phyloP scores from a whole-genome alignment of 805 yeast genomes.

The Yamadazyma laniorum region DNA sequence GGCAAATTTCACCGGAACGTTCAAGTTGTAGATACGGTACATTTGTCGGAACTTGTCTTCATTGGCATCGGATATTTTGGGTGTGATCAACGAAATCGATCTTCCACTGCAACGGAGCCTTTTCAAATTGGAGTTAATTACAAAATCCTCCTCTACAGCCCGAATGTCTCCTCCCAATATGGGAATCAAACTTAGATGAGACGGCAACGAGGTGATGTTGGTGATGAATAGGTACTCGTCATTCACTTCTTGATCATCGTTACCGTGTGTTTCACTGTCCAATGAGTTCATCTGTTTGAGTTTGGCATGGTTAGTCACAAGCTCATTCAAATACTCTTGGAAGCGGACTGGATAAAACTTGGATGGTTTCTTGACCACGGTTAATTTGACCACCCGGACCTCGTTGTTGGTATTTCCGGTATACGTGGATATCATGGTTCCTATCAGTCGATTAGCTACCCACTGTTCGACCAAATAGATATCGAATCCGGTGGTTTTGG shows the following conservation, averaged over 20 bases:
- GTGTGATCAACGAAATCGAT: conserved; percentile 66
- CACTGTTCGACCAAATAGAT: conserved; percentile 93
- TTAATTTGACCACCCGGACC: conserved; percentile 56
- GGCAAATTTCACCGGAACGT: conserved; percentile 60
- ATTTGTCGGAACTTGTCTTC: conserved; percentile 79
- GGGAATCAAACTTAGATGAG: conserved; percentile 67
- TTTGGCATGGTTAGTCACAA: conserved; percentile 63
- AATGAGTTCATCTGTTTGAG: conserved; percentile 49
- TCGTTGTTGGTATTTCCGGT: conserved; percentile 78
- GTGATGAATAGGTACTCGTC: conserved; percentile 63
- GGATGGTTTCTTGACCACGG: conserved; percentile 49
- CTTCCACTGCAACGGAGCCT: conserved; percentile 84
- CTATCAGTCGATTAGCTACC: conserved; percentile 70
- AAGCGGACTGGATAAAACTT: conserved; percentile 51
- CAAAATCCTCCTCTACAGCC: conserved; percentile 54
- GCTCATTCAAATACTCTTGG: conserved; percentile 61
- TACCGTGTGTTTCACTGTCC: not conserved
- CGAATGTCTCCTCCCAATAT: conserved; percentile 59
- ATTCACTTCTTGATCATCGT: not conserved
- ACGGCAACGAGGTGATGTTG: conserved; percentile 76
- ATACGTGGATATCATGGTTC: conserved; percentile 71
- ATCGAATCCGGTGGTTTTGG: conserved; percentile 72
- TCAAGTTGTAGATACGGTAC: conserved; percentile 54
- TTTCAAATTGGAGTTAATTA: conserved; percentile 73
- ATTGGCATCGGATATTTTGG: conserved; percentile 68